These are phyloP conservation scores for Phialophora chinensis DNA, from an alignment of 2,329 filamentous ascomycete species.

Conservation along the genomic window DNA sequence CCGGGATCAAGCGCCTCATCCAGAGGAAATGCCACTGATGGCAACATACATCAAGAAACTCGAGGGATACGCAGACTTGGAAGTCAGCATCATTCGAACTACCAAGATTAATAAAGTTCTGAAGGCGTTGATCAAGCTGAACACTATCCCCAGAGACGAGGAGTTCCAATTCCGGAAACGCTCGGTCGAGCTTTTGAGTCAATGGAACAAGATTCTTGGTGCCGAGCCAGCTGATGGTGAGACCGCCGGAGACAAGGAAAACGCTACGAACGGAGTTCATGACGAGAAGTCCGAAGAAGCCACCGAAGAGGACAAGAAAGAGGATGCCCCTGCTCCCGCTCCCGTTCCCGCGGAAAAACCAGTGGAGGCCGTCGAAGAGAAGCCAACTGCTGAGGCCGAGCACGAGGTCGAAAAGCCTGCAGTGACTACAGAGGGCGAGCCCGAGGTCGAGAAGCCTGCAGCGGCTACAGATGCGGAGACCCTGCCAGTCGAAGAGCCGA, in stretches of 20 bases:
- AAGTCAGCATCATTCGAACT: slow-evolving; percentile 82
- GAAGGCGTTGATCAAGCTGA: slow-evolving; percentile 89
- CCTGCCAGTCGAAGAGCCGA: slow-evolving; percentile 16
- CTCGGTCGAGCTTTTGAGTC: slow-evolving; percentile 77
- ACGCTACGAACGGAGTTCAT: slow-evolving; percentile 46
- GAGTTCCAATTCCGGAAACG: slow-evolving; percentile 88
- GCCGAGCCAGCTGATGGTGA: slow-evolving; percentile 57
- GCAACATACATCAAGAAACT: slow-evolving; percentile 67
- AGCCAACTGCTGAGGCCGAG: slow-evolving; percentile 26
- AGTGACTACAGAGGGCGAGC: slow-evolving; percentile 17
- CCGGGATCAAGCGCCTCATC: slow-evolving; percentile 81
- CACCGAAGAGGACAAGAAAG: slow-evolving; percentile 43
- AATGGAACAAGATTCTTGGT: slow-evolving; percentile 86
- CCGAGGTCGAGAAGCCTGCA: slow-evolving; percentile 24
- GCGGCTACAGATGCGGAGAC: slow-evolving; percentile 13
- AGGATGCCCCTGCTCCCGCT: slow-evolving; percentile 33
- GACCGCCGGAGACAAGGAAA: slow-evolving; percentile 49
- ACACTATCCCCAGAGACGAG: slow-evolving; percentile 83
- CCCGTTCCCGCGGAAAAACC: slow-evolving; percentile 33
- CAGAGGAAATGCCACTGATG: slow-evolving; percentile 63
- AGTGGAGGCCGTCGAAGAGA: slow-evolving; percentile 44
- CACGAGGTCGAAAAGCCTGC: slow-evolving; percentile 24
- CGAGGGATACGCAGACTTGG: slow-evolving; percentile 77
- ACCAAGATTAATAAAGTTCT: slow-evolving; percentile 99
- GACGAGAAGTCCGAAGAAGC: slow-evolving; percentile 43